Evolutionary conservation across 192 early-diverging fungal genomes (phyloP).

Genomic region (Entrophospora sp.): DNA sequence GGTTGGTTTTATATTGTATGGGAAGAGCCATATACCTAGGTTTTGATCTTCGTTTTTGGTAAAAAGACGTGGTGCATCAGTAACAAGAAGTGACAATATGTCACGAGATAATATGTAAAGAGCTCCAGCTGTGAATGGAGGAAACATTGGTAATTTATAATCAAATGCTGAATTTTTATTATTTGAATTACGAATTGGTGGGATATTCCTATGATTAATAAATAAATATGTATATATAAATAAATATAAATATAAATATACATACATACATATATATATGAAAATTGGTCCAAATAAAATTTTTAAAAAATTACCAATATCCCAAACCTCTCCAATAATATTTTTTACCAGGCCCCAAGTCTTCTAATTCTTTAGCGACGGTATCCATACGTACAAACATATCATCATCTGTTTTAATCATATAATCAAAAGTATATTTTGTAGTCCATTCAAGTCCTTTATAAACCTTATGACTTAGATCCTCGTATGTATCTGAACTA

Average conservation of each 20-base stretch:
- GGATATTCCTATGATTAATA: slow-evolving; percentile 42
- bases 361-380: slow-evolving; percentile 34
- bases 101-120: slow-evolving; percentile 52
- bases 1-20: slow-evolving; percentile 49
- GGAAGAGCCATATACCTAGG: slow-evolving; percentile 51
- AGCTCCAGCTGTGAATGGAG: slow-evolving; percentile 51
- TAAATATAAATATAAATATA: no score
- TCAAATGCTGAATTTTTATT: slow-evolving; percentile 43
- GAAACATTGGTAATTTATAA: slow-evolving; percentile 46
- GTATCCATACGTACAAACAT: slow-evolving; percentile 54
- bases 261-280: no score
- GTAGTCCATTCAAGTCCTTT: slow-evolving; percentile 46
- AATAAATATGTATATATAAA: no score
- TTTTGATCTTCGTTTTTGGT: slow-evolving; percentile 53
- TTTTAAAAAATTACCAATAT: slow-evolving; percentile 47
- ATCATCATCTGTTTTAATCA: slow-evolving; percentile 54
- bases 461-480: slow-evolving; percentile 50
- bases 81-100: slow-evolving; percentile 41
- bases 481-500: slow-evolving; percentile 41
- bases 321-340: slow-evolving; percentile 49
- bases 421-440: slow-evolving; percentile 43
- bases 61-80: slow-evolving; percentile 43
- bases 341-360: slow-evolving; percentile 30
- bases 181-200: slow-evolving; percentile 38
- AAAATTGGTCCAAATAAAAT: no score